Percentiles rank a stretch among this genome's conserved stretches.
Evolutionary conservation across 2,329 filamentous ascomycete genomes (phyloP).

Genomic region (Cordyceps pruinosa): DNA sequence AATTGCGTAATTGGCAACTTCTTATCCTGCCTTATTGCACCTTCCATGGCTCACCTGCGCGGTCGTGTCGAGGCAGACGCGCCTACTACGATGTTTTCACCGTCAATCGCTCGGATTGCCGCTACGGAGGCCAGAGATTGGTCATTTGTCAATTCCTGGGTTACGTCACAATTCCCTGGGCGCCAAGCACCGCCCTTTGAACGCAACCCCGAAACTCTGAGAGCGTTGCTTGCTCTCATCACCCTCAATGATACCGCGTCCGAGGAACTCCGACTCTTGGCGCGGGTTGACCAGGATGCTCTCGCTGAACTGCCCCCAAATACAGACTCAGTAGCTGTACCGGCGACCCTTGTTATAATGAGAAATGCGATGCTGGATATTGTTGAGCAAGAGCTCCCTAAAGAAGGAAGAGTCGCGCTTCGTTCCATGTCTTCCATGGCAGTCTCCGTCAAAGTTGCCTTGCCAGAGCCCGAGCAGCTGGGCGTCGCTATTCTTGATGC

Average conservation of each 20-base stretch:
- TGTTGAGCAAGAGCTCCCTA: slow-evolving; percentile 47
- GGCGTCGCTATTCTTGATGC: slow-evolving; percentile 48
- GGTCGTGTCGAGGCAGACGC: slow-evolving; percentile 15
- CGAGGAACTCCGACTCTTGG: slow-evolving; percentile 55
- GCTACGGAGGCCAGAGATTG: slow-evolving; percentile 84
- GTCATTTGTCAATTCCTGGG: slow-evolving; percentile 81
- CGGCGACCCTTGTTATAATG: slow-evolving; percentile 21
- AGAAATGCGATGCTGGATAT: slow-evolving; percentile 41
- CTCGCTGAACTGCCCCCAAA: slow-evolving; percentile 43
- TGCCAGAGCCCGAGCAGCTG: slow-evolving; percentile 42
- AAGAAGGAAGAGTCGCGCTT: slow-evolving; percentile 49
- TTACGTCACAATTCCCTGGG: slow-evolving; percentile 60
- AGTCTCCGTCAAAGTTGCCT: slow-evolving; percentile 41
- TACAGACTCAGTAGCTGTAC: slow-evolving; percentile 21
- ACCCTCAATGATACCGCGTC: slow-evolving; percentile 71
- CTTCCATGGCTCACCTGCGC: slow-evolving; percentile 31
- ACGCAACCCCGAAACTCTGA: slow-evolving; percentile 77
- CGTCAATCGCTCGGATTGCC: slow-evolving; percentile 63
- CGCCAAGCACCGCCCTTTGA: slow-evolving; percentile 67
- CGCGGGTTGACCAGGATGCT: slow-evolving; percentile 52
- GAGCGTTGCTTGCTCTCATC: slow-evolving; percentile 65
- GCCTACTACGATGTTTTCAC: slow-evolving; percentile 56
- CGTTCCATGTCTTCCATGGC: slow-evolving; percentile 50
- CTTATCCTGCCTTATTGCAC: too few species aligned
- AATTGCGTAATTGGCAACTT: too few species aligned